phyloP scores from a whole-genome alignment of 2,329 filamentous ascomycete species.

The Epichloe gansuensis region DNA sequence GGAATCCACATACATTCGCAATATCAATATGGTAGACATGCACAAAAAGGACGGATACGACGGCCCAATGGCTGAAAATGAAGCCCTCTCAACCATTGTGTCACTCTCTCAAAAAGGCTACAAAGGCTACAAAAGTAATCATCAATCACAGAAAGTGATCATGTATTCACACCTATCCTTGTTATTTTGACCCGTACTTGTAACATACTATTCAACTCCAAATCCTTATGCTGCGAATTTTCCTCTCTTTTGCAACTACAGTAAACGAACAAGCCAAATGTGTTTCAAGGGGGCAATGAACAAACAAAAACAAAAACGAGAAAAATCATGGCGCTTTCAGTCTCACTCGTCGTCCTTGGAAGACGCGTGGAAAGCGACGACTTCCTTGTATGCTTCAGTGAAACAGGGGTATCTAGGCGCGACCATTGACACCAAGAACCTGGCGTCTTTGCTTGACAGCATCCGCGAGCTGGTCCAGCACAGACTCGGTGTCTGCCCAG shows the following conservation, averaged over 20 bases:
- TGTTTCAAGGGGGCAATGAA: not conserved
- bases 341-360: not conserved
- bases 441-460: conserved; percentile 64
- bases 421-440: not conserved
- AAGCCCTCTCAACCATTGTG: no score
- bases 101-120: not conserved
- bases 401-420: not conserved
- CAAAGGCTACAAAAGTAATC: not conserved
- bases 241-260: not conserved
- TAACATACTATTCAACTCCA: not conserved
- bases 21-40: no score
- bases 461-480: conserved; percentile 76
- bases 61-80: no score
- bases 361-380: not conserved
- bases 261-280: not conserved
- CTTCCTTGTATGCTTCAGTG: not conserved
- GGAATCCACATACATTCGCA: no score
- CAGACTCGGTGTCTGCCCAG: conserved; percentile 74
- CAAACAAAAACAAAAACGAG: not conserved
- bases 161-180: not conserved
- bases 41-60: no score
- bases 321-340: not conserved
- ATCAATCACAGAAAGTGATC: not conserved
- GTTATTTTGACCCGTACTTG: not conserved
- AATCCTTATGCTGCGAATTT: not conserved